These are phyloP conservation scores for Fraxinus ornus DNA, from an alignment of 305 asterid species.

Conservation along the genomic window DNA sequence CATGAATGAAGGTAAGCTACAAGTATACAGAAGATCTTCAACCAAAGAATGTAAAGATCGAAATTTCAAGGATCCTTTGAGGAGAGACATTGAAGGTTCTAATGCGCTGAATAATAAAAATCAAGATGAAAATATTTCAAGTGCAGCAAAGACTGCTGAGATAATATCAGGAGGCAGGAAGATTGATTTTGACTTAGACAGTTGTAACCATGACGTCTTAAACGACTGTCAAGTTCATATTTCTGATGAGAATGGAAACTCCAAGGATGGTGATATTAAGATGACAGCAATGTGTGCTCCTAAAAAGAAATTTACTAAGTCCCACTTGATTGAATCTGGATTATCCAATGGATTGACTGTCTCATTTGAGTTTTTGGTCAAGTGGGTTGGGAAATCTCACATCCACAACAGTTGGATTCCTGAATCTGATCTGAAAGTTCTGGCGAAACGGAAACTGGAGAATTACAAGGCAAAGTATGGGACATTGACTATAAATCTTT, in stretches of 20 bases:
- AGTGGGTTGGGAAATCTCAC: slow-evolving; percentile 97
- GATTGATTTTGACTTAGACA: slow-evolving; percentile 21
- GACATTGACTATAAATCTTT: slow-evolving; percentile 64
- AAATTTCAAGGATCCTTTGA: slow-evolving; percentile 22
- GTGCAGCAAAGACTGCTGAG: slow-evolving; percentile 23
- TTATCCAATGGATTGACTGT: slow-evolving; percentile 27
- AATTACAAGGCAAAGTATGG: slow-evolving; percentile 92
- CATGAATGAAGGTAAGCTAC: neutral
- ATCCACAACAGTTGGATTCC: slow-evolving; percentile 84
- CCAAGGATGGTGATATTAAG: slow-evolving; percentile 18
- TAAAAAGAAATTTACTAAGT: slow-evolving; percentile 38
- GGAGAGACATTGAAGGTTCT: slow-evolving; percentile 28
- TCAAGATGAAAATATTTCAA: slow-evolving; percentile 26
- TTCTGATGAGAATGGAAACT: slow-evolving; percentile 19
- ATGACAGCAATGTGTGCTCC: slow-evolving; percentile 13
- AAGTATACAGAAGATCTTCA: slow-evolving; percentile 4
- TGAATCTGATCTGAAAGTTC: slow-evolving; percentile 75
- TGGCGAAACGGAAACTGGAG: slow-evolving; percentile 85
- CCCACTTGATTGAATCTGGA: slow-evolving; percentile 34
- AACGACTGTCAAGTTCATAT: slow-evolving; percentile 21
- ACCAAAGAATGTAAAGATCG: neutral
- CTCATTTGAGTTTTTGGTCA: slow-evolving; percentile 78
- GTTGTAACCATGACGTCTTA: slow-evolving; percentile 17
- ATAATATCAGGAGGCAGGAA: slow-evolving; percentile 27
- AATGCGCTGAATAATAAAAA: slow-evolving; percentile 19